Percentiles rank a stretch among this genome's conserved stretches.
Conservation (phyloP, 805 yeast species). For the Kazachstania kunashirensis region DNA sequence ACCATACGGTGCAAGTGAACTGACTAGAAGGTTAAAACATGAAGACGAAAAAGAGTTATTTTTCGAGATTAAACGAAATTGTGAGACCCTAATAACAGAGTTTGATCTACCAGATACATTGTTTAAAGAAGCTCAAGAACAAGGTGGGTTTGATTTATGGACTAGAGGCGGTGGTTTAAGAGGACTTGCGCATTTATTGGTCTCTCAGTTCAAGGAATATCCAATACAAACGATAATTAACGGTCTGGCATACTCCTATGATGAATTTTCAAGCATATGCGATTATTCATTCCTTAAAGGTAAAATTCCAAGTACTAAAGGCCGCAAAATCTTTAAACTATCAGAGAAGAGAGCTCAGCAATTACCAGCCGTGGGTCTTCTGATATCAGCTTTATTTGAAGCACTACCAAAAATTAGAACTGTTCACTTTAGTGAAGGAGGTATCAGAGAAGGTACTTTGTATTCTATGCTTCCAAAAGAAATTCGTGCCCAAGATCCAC, state of each 20-base stretch:
- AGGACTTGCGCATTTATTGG: constrained; percentile 54
- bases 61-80: constrained; percentile 40
- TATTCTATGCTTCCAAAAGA: constrained; percentile 51
- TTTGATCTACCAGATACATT: constrained; percentile 46
- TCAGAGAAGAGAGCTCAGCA: constrained; percentile 58
- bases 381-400: constrained; percentile 53
- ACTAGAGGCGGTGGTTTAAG: constrained; percentile 70
- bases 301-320: constrained; percentile 35
- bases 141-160: constrained; percentile 55
- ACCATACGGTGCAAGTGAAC: constrained; percentile 68
- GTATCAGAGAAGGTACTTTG: constrained; percentile 67
- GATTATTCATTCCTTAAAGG: constrained; percentile 43
- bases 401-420: constrained; percentile 51
- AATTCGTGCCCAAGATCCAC: constrained; percentile 57
- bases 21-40: constrained; percentile 43
- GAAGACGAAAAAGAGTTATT: constrained; percentile 43
- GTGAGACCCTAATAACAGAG: constrained; percentile 40
- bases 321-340: constrained; percentile 46
- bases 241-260: constrained; percentile 52
- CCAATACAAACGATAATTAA: constrained; percentile 64
- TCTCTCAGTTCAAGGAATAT: constrained; percentile 43
- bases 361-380: constrained; percentile 58
- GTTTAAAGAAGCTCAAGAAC: constrained; percentile 39
- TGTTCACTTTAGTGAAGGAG: constrained; percentile 65
- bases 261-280: constrained; percentile 42